Evolutionary conservation across 345 rosid genomes (phyloP).

Genomic region (Trapa incisa): DNA sequence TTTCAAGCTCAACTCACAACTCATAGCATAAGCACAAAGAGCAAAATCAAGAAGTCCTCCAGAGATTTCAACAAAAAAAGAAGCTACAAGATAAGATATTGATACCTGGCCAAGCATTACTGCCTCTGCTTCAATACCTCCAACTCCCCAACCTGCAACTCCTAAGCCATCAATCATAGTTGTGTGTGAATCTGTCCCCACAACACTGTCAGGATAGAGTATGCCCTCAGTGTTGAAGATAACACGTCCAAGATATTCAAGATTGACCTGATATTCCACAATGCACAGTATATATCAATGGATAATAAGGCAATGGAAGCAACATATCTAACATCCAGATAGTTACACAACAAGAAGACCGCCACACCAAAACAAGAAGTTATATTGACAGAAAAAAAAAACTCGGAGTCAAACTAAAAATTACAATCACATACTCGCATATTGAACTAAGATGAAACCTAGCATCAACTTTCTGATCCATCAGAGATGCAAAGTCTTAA

Average conservation of each 20-base stretch:
- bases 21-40: no score
- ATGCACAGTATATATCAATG: background rate
- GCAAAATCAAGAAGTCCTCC: no score
- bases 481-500: background rate
- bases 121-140: slow-evolving; percentile 99
- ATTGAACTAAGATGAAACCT: background rate
- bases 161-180: slow-evolving; percentile 99
- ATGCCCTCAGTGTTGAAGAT: slow-evolving; percentile 73
- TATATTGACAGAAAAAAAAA: background rate
- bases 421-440: background rate
- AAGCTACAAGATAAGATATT: no score
- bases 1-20: no score
- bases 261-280: slow-evolving; percentile 62
- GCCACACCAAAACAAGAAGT: background rate
- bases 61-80: no score
- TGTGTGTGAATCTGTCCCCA: slow-evolving; percentile 98
- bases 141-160: slow-evolving; percentile 99
- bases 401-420: background rate
- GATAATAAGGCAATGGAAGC: no score
- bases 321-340: no score
- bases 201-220: slow-evolving; percentile 94
- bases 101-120: slow-evolving; percentile 98
- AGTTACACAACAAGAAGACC: no score
- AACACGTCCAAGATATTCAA: slow-evolving; percentile 93
- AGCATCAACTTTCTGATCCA: background rate